Evolutionary conservation across 2,329 filamentous ascomycete genomes (phyloP).

Genomic region (Fusarium concolor): DNA sequence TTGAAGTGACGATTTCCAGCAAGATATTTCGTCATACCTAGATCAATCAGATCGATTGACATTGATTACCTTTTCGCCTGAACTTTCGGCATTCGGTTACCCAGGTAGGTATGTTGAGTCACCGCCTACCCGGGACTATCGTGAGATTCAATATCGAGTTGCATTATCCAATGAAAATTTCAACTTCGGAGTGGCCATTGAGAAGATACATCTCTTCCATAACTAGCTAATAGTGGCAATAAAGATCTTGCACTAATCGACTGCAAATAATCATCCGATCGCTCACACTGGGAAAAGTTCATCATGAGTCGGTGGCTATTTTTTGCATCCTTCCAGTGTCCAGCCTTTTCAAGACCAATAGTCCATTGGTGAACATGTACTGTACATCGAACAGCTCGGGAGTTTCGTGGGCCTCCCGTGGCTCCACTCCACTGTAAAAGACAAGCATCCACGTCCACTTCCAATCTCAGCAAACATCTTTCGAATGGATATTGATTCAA

Average conservation of each 20-base stretch:
- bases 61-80: constrained; percentile 11
- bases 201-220: neutral
- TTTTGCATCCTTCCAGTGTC: neutral
- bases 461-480: constrained; percentile 37
- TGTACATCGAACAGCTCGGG: constrained; percentile 29
- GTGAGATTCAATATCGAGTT: constrained; percentile 2
- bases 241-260: constrained; percentile 1
- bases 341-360: neutral
- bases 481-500: constrained; percentile 9
- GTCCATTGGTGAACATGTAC: neutral
- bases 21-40: constrained; percentile 26
- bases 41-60: neutral
- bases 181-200: constrained; percentile 18
- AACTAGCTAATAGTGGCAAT: constrained; percentile 12
- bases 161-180: constrained; percentile 15
- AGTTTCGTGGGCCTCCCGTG: constrained; percentile 31
- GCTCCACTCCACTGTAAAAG: constrained; percentile 17
- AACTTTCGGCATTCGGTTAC: constrained; percentile 7
- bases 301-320: neutral
- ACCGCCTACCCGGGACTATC: constrained; percentile 20
- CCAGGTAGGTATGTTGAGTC: neutral
- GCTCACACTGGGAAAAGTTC: neutral
- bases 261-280: constrained; percentile 9
- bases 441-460: constrained; percentile 34
- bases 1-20: neutral